A percentile compares a stretch with the other conserved stretches of the same genome.
Evolutionary conservation across 2,329 filamentous ascomycete species (phyloP).

Genomic region (Pseudogymnoascus sp.): DNA sequence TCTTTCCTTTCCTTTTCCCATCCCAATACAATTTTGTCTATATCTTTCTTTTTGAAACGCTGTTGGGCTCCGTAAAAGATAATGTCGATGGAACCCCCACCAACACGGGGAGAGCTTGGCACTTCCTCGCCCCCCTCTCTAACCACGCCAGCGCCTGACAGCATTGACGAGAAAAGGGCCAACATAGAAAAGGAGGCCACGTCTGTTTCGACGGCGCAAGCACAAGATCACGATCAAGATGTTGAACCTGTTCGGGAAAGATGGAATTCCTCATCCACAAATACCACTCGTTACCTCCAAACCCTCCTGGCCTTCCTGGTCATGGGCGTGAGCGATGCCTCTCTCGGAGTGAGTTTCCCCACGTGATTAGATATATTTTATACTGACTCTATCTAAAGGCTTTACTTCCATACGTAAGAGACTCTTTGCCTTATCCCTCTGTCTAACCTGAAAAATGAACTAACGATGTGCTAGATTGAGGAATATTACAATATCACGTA

Average conservation of each 20-base stretch:
- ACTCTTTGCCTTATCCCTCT: not conserved
- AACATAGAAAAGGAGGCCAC: not conserved
- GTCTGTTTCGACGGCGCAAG: not conserved
- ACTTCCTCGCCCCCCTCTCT: not conserved
- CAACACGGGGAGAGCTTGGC: not conserved
- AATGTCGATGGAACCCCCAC: not conserved
- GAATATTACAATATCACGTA: constrained; percentile 54
- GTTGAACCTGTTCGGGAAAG: constrained; percentile 31
- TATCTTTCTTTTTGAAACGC: not conserved
- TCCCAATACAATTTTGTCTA: not conserved
- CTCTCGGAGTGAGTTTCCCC: constrained; percentile 45
- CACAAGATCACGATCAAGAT: not conserved
- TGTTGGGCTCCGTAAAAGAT: not conserved
- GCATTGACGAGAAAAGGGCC: not conserved
- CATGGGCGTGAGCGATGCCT: constrained; percentile 62
- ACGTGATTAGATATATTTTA: constrained; percentile 21
- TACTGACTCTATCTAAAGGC: constrained; percentile 30
- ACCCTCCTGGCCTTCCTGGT: constrained; percentile 55
- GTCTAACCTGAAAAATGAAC: not conserved
- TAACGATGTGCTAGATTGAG: constrained; percentile 38
- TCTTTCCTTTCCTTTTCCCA: not conserved
- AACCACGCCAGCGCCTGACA: not conserved
- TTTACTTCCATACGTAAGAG: constrained; percentile 35
- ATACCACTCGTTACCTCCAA: constrained; percentile 48
- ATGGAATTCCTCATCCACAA: constrained; percentile 56